phyloP scores from a whole-genome alignment of 2,329 filamentous ascomycete genomes.

The Diaporthe capsici region DNA sequence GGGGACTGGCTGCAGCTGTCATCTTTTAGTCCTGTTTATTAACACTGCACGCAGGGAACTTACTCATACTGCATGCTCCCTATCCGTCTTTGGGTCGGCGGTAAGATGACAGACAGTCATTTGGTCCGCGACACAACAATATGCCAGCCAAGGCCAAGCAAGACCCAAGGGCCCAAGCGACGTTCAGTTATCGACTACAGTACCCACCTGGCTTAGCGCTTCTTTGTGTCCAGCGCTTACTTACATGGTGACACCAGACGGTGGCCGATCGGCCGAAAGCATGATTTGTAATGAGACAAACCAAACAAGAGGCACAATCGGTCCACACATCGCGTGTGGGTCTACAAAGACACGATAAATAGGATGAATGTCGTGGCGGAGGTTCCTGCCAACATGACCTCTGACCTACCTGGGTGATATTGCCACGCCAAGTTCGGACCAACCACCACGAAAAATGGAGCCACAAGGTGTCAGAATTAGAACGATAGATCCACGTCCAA shows the following conservation, averaged over 20 bases:
- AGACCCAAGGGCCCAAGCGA: neutral
- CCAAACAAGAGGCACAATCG: neutral
- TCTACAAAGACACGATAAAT: neutral
- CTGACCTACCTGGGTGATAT: neutral
- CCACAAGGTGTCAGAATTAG: conserved; percentile 1
- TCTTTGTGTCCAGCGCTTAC: neutral
- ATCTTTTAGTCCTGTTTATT: conserved; percentile 19
- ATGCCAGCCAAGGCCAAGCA: neutral
- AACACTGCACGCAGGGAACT: neutral
- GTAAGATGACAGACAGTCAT: neutral
- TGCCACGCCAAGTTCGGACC: neutral
- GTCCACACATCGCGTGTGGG: neutral
- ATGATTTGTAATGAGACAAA: conserved; percentile 1
- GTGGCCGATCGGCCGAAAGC: neutral
- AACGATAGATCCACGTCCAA: too few relatives aligned
- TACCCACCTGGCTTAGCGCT: neutral
- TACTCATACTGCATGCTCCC: neutral
- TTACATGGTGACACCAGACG: neutral
- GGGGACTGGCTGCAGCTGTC: conserved; percentile 4
- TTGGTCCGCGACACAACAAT: neutral
- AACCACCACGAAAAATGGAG: neutral
- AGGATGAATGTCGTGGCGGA: neutral
- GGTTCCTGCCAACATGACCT: neutral
- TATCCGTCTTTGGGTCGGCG: neutral
- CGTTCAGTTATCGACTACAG: too few relatives aligned